phyloP scores from a whole-genome alignment of 2,329 filamentous ascomycete species.

The Phyllosticta ampelicida region DNA sequence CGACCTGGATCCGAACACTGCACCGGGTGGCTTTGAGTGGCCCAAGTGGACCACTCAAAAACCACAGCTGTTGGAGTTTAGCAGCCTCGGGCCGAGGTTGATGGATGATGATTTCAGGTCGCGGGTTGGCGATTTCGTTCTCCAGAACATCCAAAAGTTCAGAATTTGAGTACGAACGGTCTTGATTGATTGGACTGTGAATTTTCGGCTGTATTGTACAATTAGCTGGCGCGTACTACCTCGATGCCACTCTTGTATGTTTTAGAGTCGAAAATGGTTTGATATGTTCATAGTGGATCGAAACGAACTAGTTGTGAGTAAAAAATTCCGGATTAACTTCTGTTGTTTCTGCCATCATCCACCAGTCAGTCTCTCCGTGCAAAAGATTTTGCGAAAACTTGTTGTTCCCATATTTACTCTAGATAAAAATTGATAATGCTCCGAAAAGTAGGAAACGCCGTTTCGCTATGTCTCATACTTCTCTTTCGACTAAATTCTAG shows the following conservation, averaged over 20 bases:
- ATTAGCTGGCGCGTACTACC: background rate
- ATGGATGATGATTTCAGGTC: conserved; percentile 30
- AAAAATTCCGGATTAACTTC: background rate
- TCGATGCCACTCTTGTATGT: background rate
- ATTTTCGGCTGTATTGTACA: no score
- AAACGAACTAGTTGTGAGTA: background rate
- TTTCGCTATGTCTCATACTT: no score
- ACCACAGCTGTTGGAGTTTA: conserved; percentile 43
- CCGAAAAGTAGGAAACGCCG: no score
- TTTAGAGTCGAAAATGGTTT: background rate
- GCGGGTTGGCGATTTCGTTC: background rate
- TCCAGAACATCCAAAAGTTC: background rate
- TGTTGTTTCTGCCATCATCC: background rate
- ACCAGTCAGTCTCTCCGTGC: background rate
- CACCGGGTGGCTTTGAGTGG: conserved; percentile 33
- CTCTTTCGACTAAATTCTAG: no score
- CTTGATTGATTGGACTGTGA: no score
- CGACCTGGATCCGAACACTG: conserved; percentile 57
- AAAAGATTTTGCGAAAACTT: no score
- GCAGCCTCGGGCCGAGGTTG: conserved; percentile 25
- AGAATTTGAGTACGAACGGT: background rate
- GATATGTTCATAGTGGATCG: background rate
- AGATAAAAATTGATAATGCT: no score
- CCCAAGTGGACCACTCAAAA: conserved; percentile 41
- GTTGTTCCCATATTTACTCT: no score